These are phyloP conservation scores for Coemansia sp. DNA, from an alignment of 192 early-diverging fungal species.

Conservation along the genomic window DNA sequence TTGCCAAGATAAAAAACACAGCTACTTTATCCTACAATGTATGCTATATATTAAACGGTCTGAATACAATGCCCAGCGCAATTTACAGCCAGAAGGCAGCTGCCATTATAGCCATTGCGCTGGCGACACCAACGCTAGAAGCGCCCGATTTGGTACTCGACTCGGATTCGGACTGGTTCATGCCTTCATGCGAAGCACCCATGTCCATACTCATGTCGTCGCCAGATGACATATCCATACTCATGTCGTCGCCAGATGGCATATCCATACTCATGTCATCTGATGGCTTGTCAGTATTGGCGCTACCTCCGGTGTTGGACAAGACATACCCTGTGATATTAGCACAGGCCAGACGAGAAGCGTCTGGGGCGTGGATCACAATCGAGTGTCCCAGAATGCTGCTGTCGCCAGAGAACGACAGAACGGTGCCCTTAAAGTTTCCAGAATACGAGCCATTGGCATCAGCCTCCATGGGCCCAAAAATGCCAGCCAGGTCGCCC, in stretches of 20 bases:
- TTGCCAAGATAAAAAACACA: too few relatives aligned
- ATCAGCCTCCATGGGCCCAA: conserved; percentile 53
- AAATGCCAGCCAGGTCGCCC: conserved; percentile 60
- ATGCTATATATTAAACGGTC: background rate
- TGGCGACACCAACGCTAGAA: conserved; percentile 12
- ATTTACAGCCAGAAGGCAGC: conserved; percentile 19
- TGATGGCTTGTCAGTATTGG: background rate
- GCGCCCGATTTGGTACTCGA: conserved; percentile 10
- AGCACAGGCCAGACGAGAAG: conserved; percentile 58
- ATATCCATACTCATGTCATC: background rate
- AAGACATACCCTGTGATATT: conserved; percentile 51
- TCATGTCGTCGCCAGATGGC: too few relatives aligned
- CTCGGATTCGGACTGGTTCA: background rate
- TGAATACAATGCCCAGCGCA: background rate
- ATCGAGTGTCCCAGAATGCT: conserved; percentile 58
- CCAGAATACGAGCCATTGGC: conserved; percentile 20
- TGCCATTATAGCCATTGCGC: conserved; percentile 15
- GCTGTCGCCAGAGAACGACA: conserved; percentile 48
- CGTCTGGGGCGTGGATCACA: conserved; percentile 58
- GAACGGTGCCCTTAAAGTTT: conserved; percentile 37
- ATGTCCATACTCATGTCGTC: background rate
- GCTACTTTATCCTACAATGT: background rate
- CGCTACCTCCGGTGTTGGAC: conserved; percentile 13
- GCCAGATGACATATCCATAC: background rate
- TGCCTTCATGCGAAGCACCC: background rate